Evolutionary conservation across 2,329 filamentous ascomycete species (phyloP), one percentile per base, ranked within the genome.

Genomic region (Penicillium sp.): DNA sequence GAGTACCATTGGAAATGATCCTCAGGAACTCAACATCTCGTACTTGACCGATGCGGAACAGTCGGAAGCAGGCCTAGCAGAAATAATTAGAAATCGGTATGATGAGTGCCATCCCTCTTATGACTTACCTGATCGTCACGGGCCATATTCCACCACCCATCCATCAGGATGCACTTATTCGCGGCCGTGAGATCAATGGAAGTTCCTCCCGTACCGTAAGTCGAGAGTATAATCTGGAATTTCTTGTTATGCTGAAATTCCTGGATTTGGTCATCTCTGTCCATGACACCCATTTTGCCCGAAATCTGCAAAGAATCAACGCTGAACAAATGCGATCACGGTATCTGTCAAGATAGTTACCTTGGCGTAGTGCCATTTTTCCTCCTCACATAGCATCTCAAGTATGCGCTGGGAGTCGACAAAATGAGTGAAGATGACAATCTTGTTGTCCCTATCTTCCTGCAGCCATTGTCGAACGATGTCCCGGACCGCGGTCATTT

Each of bases 1-100:
- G 33, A 0, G 78, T 81, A 4, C 79, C 73, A 1, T 73, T 67
- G 0, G 84, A 74, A 0, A 83, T 68, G 30, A 90, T 74, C 0
- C 83, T 77, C 0, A 81, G 76, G 51, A 88, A 78, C 10, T 81
- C 72, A 0, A 85, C 85, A 30, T 81, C 72, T 38, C 85, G 80
- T 0, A 63, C 55, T 56, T 92, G 88, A 0, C 86, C 86, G 2
- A 85, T 83, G 5, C 88, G 78, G 58, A 80, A 81, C 0, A 89
- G 80, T 0, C 88, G 80, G 1, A 76, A 80, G 62, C 82, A 82
- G 1, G 77, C 77, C 65, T 67, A 66, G 60, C 10, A 18, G 8
- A 18, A 6, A 4, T 13, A 10, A 4, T 18, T 10, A 36, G 9
- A 36, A 18, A 18, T 10, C 5, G n/a, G 11, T 9, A 8, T 18